Base-by-base conservation (phyloP, 1,284 basidiomycete species). In the Boletus semigastroideus region DNA sequence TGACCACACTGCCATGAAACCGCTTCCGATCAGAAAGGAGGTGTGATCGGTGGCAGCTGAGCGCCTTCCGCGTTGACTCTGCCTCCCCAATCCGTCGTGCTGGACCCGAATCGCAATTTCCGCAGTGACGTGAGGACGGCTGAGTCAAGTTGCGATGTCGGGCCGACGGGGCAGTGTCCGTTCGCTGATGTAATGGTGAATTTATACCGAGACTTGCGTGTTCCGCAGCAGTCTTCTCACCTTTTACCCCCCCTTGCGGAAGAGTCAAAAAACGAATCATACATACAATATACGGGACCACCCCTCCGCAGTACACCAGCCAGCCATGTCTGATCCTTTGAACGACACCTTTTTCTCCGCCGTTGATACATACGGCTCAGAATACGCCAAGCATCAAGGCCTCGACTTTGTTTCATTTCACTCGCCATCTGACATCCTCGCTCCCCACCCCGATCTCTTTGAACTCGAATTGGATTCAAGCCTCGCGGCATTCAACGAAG, bases 401-500 rank as follows among this genome's bases (percentile, higher is more conserved):
- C 73, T 85, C 68, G 84, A 86, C 71, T 83, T 86, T 72, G 76
- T 82, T 69, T 83, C 83, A 63, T 87, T 85, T 75, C 78, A 78
- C 64, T 74, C 80, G 52, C 75, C 82, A 59, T 75, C 79, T 59
- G 84, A 87, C 73, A 76, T 87, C 68, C 74, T 82, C 60, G 83
- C 84, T 43, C 86, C 87, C 46, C 81, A 86, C 66, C 85, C 87
- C 56, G 87, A 90, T 76, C 78, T 83, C 56, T 90, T 90, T 73
- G 89, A 90, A 64, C 79, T 81, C 48, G 89, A 91, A 70, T 79
- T 91, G 65, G 89, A 91, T 72, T 75, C 76, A 34, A 79, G 78
- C 68, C 80, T 86, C 63, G 80, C 79, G 55, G 79, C 78, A 48
- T 79, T 83, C 68, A 80, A 85, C 73, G 74, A 78, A 59, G 67